Evolutionary conservation across 805 yeast species (phyloP).

Genomic region (Wickerhamiella allomyrinae): DNA sequence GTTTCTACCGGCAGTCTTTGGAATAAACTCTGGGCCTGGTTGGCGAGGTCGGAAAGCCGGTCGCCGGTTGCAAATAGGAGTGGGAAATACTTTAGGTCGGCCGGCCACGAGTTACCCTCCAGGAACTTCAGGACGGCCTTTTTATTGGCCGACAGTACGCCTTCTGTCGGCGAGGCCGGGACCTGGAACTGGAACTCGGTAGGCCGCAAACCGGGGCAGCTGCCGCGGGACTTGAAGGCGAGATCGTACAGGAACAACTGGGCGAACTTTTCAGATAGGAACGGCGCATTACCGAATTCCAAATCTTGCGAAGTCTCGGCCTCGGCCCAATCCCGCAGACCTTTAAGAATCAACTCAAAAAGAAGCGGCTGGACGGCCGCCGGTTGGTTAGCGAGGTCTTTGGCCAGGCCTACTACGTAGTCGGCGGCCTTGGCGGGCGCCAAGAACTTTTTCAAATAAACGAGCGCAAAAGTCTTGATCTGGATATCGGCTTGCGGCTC

Average conservation of each 20-base stretch:
- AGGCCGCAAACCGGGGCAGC: conserved; percentile 51
- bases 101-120: conserved; percentile 14
- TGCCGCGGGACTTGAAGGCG: conserved; percentile 1
- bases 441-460: background rate
- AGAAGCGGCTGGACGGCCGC: conserved; percentile 8
- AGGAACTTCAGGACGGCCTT: conserved; percentile 30
- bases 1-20: conserved; percentile 30
- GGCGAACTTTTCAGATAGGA: conserved; percentile 28
- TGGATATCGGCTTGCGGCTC: background rate
- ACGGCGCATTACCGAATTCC: background rate
- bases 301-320: background rate
- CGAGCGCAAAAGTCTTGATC: background rate
- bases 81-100: conserved; percentile 31
- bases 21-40: conserved; percentile 37
- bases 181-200: conserved; percentile 50
- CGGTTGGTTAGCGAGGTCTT: background rate
- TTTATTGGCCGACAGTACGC: conserved; percentile 33
- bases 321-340: conserved; percentile 1
- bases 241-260: conserved; percentile 47
- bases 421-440: background rate
- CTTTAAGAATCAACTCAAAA: conserved; percentile 10
- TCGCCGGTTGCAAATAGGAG: conserved; percentile 54
- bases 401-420: background rate
- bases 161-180: conserved; percentile 26
- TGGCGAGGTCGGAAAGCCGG: conserved; percentile 39